A percentile compares a stretch with the other conserved stretches of the same genome.
These are phyloP conservation scores for Gossypium thurberi DNA, from an alignment of 345 rosid genomes.

Conservation along the genomic window DNA sequence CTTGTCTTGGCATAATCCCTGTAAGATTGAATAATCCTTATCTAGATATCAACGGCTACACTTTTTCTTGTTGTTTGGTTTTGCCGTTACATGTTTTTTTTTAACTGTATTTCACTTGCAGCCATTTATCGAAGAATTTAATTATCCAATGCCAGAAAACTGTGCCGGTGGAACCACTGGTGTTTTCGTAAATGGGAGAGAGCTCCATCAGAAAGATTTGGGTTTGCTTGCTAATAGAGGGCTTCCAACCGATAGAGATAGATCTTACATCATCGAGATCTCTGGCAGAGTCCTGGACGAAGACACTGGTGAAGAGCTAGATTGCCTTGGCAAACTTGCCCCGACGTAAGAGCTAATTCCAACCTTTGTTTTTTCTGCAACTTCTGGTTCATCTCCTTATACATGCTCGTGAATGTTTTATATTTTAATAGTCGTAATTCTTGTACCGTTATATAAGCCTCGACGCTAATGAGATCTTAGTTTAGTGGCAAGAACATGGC, in stretches of 20 bases:
- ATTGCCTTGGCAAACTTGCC: conserved; percentile 84
- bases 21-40: conserved; percentile 40
- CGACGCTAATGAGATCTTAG: neutral
- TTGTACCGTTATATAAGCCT: neutral
- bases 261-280: conserved; percentile 68
- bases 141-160: conserved; percentile 67
- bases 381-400: neutral
- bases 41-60: neutral
- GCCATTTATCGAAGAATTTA: conserved; percentile 87
- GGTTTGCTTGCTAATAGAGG: conserved; percentile 72
- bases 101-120: conserved; percentile 23
- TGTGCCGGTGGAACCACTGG: conserved; percentile 76
- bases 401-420: neutral
- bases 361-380: neutral
- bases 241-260: conserved; percentile 55
- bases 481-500: neutral
- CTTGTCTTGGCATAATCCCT: conserved; percentile 81
- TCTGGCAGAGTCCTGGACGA: conserved; percentile 82
- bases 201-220: conserved; percentile 74
- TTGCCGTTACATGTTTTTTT: neutral
- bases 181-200: conserved; percentile 80
- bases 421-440: neutral
- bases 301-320: conserved; percentile 82
- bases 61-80: neutral
- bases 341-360: conserved; percentile 62